These are phyloP conservation scores for Hypoxylon intermedium DNA, from an alignment of 495 filamentous ascomycete genomes.

Conservation along the genomic window DNA sequence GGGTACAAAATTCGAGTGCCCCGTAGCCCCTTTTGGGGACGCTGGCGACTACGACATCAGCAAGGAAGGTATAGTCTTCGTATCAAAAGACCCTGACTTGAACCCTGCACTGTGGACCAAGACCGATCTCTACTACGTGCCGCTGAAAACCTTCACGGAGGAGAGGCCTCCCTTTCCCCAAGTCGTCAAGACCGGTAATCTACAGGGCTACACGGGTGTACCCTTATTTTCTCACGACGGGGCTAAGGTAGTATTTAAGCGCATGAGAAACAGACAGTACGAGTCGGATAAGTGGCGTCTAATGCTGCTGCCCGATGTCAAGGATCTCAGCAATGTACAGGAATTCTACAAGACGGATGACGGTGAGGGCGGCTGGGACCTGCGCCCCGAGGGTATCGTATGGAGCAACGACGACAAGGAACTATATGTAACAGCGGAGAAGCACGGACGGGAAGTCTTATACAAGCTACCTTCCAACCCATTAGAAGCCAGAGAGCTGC, in stretches of 20 bases:
- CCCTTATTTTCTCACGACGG: conserved; percentile 82
- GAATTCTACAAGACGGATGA: conserved; percentile 69
- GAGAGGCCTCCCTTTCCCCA: conserved; percentile 52
- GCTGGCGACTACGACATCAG: conserved; percentile 64
- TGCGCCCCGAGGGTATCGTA: conserved; percentile 67
- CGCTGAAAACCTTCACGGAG: conserved; percentile 66
- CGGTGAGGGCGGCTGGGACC: conserved; percentile 70
- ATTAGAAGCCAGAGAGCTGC: conserved; percentile 57
- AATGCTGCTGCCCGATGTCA: conserved; percentile 66
- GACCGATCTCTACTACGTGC: conserved; percentile 75
- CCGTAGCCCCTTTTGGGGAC: conserved; percentile 64
- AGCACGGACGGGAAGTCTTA: conserved; percentile 66
- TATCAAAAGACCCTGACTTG: conserved; percentile 81
- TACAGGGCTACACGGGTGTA: conserved; percentile 75
- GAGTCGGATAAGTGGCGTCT: conserved; percentile 88
- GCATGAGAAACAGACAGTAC: conserved; percentile 81
- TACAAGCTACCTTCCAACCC: conserved; percentile 67
- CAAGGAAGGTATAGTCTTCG: conserved; percentile 71
- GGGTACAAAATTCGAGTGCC: conserved; percentile 63
- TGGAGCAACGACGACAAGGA: conserved; percentile 72
- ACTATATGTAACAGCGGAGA: conserved; percentile 71
- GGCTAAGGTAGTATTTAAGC: conserved; percentile 75
- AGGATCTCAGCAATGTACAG: conserved; percentile 64
- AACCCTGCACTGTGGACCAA: conserved; percentile 84
- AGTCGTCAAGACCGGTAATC: conserved; percentile 54